Conservation (phyloP, 768 basidiomycete genomes). For the Russula sp. region DNA sequence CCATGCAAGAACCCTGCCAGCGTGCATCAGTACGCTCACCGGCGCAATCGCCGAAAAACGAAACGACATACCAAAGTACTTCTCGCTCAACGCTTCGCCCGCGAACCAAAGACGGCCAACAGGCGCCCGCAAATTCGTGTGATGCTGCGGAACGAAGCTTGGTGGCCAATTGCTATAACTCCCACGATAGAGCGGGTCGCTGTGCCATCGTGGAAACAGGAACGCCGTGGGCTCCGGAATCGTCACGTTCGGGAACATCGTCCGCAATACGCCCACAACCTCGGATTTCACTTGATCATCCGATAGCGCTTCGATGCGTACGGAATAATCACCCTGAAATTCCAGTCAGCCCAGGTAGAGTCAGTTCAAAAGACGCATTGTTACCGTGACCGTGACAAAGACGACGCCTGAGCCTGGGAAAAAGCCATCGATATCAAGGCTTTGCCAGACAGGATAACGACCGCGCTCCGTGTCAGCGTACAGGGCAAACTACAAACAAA, state of each 20-base stretch:
- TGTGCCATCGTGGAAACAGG: slow-evolving; percentile 47
- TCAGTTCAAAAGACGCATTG: slow-evolving; percentile 11
- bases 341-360: no score
- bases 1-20: no score
- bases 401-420: slow-evolving; percentile 54
- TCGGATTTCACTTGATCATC: slow-evolving; percentile 42
- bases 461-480: slow-evolving; percentile 54
- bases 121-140: slow-evolving; percentile 51
- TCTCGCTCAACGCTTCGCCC: slow-evolving; percentile 51
- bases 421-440: slow-evolving; percentile 49
- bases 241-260: slow-evolving; percentile 49
- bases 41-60: no score
- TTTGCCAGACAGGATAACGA: slow-evolving; percentile 62
- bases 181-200: slow-evolving; percentile 46
- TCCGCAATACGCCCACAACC: slow-evolving; percentile 45
- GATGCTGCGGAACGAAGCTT: slow-evolving; percentile 44
- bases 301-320: slow-evolving; percentile 50
- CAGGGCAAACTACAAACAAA: slow-evolving; percentile 47
- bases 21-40: no score
- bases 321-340: slow-evolving; percentile 51
- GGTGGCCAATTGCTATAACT: slow-evolving; percentile 69
- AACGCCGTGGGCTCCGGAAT: slow-evolving; percentile 53
- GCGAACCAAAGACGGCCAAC: slow-evolving; percentile 51
- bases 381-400: slow-evolving; percentile 44
- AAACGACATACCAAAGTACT: slow-evolving; percentile 48